phyloP scores from a whole-genome alignment of 805 yeast species.

The Myxozyma neglecta region DNA sequence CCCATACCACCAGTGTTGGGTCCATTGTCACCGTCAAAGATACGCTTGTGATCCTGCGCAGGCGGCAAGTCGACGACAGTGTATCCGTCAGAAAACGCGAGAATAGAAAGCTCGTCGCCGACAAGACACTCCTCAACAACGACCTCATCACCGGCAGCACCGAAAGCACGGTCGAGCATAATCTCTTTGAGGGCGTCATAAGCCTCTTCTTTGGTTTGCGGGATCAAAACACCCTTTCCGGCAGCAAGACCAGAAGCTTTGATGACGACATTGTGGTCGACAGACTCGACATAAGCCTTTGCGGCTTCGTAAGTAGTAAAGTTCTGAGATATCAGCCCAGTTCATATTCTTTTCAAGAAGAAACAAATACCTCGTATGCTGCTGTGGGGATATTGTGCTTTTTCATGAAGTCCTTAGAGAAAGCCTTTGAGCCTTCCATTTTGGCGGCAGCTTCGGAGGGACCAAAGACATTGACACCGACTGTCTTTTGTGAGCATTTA shows the following conservation, averaged over 20 bases:
- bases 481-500: slow-evolving; percentile 34
- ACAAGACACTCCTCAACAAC: slow-evolving; percentile 94
- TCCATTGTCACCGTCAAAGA: slow-evolving; percentile 90
- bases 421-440: slow-evolving; percentile 96
- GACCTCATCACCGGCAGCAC: slow-evolving; percentile 90
- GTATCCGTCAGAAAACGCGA: slow-evolving; percentile 93
- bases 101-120: slow-evolving; percentile 93
- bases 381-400: slow-evolving; percentile 95
- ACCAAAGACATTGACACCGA: slow-evolving; percentile 95
- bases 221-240: slow-evolving; percentile 97
- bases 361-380: slow-evolving; percentile 50
- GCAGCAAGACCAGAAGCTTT: slow-evolving; percentile 99
- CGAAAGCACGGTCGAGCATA: slow-evolving; percentile 88
- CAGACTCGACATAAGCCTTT: slow-evolving; percentile 60
- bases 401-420: slow-evolving; percentile 90
- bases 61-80: slow-evolving; percentile 88
- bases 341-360: neutral
- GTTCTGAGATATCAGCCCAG: slow-evolving; percentile 43
- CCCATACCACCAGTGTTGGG: slow-evolving; percentile 99
- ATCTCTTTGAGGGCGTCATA: slow-evolving; percentile 76
- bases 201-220: slow-evolving; percentile 81
- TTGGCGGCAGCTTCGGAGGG: slow-evolving; percentile 88
- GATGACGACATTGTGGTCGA: slow-evolving; percentile 77
- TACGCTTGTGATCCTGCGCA: slow-evolving; percentile 97
- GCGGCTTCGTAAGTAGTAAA: slow-evolving; percentile 80